These are phyloP conservation scores for Trifolium dubium DNA, from an alignment of 306 rosid species.

Conservation along the genomic window DNA sequence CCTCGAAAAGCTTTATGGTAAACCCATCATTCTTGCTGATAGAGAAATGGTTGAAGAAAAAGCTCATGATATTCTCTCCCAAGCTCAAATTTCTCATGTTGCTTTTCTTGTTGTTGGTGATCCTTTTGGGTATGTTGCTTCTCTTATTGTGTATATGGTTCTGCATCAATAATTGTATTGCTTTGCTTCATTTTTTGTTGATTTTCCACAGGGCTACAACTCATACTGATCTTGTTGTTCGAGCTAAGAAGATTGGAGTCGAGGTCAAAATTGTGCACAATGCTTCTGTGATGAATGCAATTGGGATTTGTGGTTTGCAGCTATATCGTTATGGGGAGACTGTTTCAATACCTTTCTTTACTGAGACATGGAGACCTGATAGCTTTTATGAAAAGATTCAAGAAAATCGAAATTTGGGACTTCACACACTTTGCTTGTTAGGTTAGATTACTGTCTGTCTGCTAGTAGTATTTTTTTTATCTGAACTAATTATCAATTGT, in stretches of 20 bases:
- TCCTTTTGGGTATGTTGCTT: slow-evolving; percentile 52
- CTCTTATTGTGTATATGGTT: neutral
- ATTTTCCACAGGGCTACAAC: slow-evolving; percentile 67
- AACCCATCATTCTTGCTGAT: slow-evolving; percentile 73
- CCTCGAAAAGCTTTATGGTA: slow-evolving; percentile 75
- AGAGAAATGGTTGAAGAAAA: slow-evolving; percentile 94
- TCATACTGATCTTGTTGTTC: slow-evolving; percentile 80
- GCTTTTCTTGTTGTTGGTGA: slow-evolving; percentile 64
- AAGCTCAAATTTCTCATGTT: slow-evolving; percentile 45
- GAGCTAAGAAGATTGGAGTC: slow-evolving; percentile 79
- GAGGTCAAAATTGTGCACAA: slow-evolving; percentile 77
- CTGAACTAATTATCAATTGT: neutral
- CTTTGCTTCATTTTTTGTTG: neutral
- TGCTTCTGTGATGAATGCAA: slow-evolving; percentile 88
- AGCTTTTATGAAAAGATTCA: slow-evolving; percentile 90
- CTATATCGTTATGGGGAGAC: slow-evolving; percentile 89
- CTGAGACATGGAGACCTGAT: slow-evolving; percentile 87
- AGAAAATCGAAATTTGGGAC: slow-evolving; percentile 60
- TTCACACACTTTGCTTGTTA: slow-evolving; percentile 67
- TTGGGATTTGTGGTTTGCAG: slow-evolving; percentile 88
- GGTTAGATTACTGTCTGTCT: slow-evolving; percentile 48
- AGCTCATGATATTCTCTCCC: slow-evolving; percentile 47
- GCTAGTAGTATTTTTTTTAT: neutral
- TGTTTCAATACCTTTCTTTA: slow-evolving; percentile 81
- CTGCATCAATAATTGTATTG: neutral